phyloP scores from a whole-genome alignment of 345 rosid genomes.

The Ricinus communis region DNA sequence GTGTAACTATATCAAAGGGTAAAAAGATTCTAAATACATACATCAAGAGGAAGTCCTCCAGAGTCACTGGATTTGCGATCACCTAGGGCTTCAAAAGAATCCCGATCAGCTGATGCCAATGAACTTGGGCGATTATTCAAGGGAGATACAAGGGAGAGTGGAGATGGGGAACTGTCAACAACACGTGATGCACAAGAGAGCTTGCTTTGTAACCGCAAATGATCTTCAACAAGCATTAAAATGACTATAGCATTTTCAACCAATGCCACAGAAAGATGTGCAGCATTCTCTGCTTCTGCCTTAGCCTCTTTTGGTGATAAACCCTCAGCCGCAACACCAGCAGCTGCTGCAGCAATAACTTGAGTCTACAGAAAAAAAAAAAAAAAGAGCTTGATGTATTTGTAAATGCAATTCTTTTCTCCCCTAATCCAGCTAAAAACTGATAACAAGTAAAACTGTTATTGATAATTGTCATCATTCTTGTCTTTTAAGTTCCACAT shows the following conservation, averaged over 20 bases:
- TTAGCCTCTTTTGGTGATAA: conserved; percentile 83
- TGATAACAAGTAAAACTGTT: conserved; percentile 9
- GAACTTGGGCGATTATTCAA: conserved; percentile 46
- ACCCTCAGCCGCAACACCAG: conserved; percentile 99
- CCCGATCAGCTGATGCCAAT: conserved; percentile 41
- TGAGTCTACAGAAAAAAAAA: conserved; percentile 75
- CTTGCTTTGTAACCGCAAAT: conserved; percentile 93
- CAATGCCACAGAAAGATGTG: conserved; percentile 97
- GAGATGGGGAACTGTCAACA: conserved; percentile 66
- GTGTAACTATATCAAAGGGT: background rate
- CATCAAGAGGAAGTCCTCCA: conserved; percentile 79
- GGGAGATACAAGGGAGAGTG: conserved; percentile 68
- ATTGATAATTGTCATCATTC: too few relatives aligned
- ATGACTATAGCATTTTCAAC: conserved; percentile 99
- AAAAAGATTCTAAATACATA: conserved; percentile 41
- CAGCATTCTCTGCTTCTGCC: conserved; percentile 88
- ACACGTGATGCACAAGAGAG: conserved; percentile 53
- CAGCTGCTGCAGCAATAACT: conserved; percentile 99
- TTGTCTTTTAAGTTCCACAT: too few relatives aligned
- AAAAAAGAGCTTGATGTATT: conserved; percentile 31
- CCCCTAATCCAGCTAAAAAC: conserved; percentile 7
- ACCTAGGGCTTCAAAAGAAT: conserved; percentile 56
- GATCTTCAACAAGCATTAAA: conserved; percentile 99
- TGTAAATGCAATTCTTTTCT: conserved; percentile 22
- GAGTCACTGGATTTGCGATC: conserved; percentile 64